These are phyloP conservation scores for Phaeodactylum tricornutum DNA, from an alignment of 108 stramenopile species.

Conservation along the genomic window DNA sequence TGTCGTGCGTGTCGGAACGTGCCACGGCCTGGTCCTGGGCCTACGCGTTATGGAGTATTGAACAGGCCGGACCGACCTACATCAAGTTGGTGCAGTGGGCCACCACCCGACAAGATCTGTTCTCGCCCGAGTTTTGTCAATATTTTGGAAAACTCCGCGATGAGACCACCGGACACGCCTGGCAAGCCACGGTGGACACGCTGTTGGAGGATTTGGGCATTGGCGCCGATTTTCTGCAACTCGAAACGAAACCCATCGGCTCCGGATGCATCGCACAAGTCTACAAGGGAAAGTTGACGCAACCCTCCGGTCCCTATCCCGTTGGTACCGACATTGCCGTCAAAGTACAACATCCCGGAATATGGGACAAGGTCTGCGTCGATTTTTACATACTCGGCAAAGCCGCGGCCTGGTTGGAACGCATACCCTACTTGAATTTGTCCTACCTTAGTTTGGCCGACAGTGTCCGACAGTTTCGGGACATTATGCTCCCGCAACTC, in stretches of 20 bases:
- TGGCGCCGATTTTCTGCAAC: slow-evolving; percentile 25
- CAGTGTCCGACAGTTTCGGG: slow-evolving; percentile 76
- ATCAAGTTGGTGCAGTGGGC: slow-evolving; percentile 91
- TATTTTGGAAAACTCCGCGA: slow-evolving; percentile 82
- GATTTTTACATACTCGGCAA: slow-evolving; percentile 80
- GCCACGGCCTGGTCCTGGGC: slow-evolving; percentile 43
- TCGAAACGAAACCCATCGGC: slow-evolving; percentile 58
- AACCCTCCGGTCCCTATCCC: slow-evolving; percentile 22
- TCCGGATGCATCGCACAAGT: slow-evolving; percentile 88
- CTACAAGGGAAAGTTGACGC: slow-evolving; percentile 45
- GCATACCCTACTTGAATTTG: slow-evolving; percentile 55
- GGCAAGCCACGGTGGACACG: slow-evolving; percentile 50
- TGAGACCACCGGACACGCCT: slow-evolving; percentile 68
- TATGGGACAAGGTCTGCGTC: slow-evolving; percentile 73
- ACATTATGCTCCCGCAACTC: slow-evolving; percentile 75
- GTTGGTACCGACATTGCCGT: slow-evolving; percentile 61
- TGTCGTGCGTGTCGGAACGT: slow-evolving; percentile 20
- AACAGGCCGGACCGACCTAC: slow-evolving; percentile 82
- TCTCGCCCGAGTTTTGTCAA: slow-evolving; percentile 68
- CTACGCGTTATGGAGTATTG: slow-evolving; percentile 82
- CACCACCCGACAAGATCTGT: slow-evolving; percentile 80
- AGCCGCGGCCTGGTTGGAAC: slow-evolving; percentile 50
- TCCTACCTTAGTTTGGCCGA: slow-evolving; percentile 69
- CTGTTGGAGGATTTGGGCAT: slow-evolving; percentile 53
- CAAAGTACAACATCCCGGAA: slow-evolving; percentile 84